Evolutionary conservation across 2,329 filamentous ascomycete genomes (phyloP).

Genomic region (Fusarium keratoplasticum): DNA sequence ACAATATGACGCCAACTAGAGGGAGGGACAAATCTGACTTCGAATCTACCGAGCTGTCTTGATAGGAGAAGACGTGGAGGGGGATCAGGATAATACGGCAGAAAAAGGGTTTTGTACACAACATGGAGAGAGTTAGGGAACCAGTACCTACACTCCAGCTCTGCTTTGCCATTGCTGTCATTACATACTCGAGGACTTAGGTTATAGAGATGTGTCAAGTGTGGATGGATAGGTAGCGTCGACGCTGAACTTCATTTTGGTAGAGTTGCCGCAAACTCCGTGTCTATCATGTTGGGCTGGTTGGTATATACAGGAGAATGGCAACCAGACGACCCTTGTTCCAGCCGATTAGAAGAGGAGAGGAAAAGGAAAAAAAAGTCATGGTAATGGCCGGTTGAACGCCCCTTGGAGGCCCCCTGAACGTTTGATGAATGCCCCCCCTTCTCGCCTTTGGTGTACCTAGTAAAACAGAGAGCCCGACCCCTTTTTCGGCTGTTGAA

Average conservation of each 20-base stretch:
- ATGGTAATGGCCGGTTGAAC: constrained; percentile 41
- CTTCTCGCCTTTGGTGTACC: constrained; percentile 18
- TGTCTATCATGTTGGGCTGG: constrained; percentile 27
- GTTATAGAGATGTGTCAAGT: background rate
- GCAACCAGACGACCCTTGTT: constrained; percentile 9
- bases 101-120: constrained; percentile 4
- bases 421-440: constrained; percentile 14
- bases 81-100: background rate
- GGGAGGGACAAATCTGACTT: background rate
- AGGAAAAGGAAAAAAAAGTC: constrained; percentile 18
- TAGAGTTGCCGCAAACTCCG: constrained; percentile 22
- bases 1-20: background rate
- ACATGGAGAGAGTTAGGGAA: constrained; percentile 16
- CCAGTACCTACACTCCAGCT: constrained; percentile 30
- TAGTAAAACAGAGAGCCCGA: constrained; percentile 27
- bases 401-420: constrained; percentile 33
- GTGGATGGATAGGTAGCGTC: background rate
- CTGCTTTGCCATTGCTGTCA: constrained; percentile 23
- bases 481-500: constrained; percentile 13
- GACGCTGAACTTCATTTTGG: constrained; percentile 13
- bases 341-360: constrained; percentile 14
- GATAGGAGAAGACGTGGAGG: background rate
- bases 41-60: background rate
- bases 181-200: background rate
- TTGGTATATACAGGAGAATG: constrained; percentile 33